Evolutionary conservation across 2,329 filamentous ascomycete species (phyloP).

Genomic region (Alternaria brassicicola): DNA sequence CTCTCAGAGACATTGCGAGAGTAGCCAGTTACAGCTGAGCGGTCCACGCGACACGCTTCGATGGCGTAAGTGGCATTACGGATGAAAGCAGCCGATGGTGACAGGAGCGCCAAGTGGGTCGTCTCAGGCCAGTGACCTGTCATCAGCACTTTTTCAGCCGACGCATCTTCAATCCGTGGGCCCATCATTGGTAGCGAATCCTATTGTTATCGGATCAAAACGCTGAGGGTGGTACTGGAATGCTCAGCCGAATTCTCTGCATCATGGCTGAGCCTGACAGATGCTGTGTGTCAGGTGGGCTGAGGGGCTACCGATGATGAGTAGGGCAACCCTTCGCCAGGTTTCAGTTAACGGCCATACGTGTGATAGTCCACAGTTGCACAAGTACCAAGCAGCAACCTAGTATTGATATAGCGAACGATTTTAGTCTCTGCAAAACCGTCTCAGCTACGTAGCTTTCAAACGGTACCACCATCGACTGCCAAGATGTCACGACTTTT

Average conservation of each 20-base stretch:
- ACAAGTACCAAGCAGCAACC: neutral
- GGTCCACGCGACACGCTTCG: neutral
- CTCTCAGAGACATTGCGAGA: neutral
- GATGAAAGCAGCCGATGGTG: neutral
- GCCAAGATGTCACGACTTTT: conserved; percentile 38
- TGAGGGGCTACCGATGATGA: conserved; percentile 3
- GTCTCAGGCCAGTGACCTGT: neutral
- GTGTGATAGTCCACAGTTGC: neutral
- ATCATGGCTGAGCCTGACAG: neutral
- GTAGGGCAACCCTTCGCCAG: neutral
- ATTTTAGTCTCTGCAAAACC: neutral
- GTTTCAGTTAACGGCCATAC: neutral
- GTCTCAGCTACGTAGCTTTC: neutral
- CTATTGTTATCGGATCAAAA: neutral
- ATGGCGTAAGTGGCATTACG: conserved; percentile 7
- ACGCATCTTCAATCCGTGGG: neutral
- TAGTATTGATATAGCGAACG: neutral
- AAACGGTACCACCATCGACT: neutral
- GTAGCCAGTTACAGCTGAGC: neutral
- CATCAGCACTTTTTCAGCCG: conserved; percentile 12
- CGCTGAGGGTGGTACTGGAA: neutral
- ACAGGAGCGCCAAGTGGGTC: neutral
- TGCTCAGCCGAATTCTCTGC: conserved; percentile 5
- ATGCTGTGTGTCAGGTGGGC: neutral
- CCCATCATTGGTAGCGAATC: neutral